Evolutionary conservation across 495 filamentous ascomycete species (phyloP).

Genomic region (Aspergillus sclerotiicarbonarius): DNA sequence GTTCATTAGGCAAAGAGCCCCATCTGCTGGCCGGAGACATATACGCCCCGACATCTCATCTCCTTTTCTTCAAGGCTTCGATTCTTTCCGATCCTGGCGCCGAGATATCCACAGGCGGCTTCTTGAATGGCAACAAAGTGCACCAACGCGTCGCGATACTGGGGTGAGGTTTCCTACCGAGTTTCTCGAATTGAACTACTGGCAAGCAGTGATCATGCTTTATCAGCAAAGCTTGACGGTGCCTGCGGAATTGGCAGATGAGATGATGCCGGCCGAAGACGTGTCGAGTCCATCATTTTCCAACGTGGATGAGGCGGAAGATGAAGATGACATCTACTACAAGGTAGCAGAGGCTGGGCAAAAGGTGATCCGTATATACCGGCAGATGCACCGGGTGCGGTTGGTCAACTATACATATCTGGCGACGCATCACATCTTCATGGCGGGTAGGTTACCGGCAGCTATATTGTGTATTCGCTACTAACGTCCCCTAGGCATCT

Average conservation of each 20-base stretch:
- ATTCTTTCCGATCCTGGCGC: constrained; percentile 84
- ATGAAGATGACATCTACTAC: constrained; percentile 86
- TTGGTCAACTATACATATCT: constrained; percentile 95
- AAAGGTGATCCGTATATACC: constrained; percentile 85
- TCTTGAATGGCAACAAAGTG: constrained; percentile 81
- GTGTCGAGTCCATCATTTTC: constrained; percentile 59
- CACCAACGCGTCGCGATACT: constrained; percentile 72
- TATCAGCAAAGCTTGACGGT: constrained; percentile 89
- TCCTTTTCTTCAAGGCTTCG: constrained; percentile 79
- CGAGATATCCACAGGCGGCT: constrained; percentile 81
- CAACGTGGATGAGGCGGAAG: constrained; percentile 63
- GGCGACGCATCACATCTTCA: constrained; percentile 96
- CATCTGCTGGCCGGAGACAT: constrained; percentile 62
- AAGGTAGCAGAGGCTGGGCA: constrained; percentile 94
- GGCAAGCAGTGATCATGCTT: constrained; percentile 96
- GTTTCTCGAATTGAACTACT: constrained; percentile 92
- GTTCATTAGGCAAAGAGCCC: constrained; percentile 44
- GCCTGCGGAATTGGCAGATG: constrained; percentile 77
- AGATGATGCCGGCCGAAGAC: constrained; percentile 68
- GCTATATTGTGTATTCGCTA: constrained; percentile 7
- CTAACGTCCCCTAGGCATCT: constrained; percentile 63
- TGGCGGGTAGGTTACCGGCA: constrained; percentile 63
- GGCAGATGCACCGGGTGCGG: constrained; percentile 81
- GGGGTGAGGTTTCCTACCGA: constrained; percentile 84
- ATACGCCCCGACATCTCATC: constrained; percentile 78